phyloP scores from a whole-genome alignment of 2,329 filamentous ascomycete species.

The Rutstroemia sp. region DNA sequence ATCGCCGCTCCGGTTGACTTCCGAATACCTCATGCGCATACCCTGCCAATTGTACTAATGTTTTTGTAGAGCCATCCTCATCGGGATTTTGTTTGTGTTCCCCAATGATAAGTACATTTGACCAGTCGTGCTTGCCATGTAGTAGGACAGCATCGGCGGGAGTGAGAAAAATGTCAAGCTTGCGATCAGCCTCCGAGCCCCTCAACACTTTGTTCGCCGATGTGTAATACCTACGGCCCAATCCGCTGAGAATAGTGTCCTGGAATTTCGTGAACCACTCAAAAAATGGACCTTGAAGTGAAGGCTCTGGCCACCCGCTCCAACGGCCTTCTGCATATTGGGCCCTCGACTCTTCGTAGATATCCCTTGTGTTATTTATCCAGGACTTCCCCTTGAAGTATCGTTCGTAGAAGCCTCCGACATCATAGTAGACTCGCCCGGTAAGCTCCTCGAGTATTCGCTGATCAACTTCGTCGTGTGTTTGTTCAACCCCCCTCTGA shows the following conservation, averaged over 20 bases:
- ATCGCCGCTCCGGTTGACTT: constrained; percentile 27
- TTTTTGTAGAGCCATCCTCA: constrained; percentile 17
- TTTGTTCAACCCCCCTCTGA: constrained; percentile 22
- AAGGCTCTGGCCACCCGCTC: constrained; percentile 20
- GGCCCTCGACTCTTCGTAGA: constrained; percentile 20
- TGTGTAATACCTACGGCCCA: constrained; percentile 20
- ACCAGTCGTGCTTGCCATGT: not conserved
- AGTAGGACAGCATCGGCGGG: constrained; percentile 14
- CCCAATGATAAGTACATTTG: constrained; percentile 18
- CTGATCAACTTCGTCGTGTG: constrained; percentile 22
- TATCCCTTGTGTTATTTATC: constrained; percentile 18
- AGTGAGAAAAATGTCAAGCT: constrained; percentile 24
- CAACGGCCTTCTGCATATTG: constrained; percentile 19
- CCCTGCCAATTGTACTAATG: constrained; percentile 22
- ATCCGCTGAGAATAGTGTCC: not conserved
- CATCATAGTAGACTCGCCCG: not conserved
- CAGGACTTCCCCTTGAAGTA: constrained; percentile 20
- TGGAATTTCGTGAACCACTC: constrained; percentile 22
- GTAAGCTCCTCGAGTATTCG: constrained; percentile 24
- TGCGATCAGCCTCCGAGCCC: constrained; percentile 20
- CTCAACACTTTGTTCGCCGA: constrained; percentile 23
- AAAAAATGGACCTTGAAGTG: constrained; percentile 20
- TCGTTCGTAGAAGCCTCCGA: constrained; percentile 17
- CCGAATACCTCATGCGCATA: constrained; percentile 26
- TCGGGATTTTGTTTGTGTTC: constrained; percentile 22